A percentile compares a stretch with the other conserved stretches of the same genome.
Conservation (phyloP, 805 yeast genomes). For the Metschnikowia continentalis region DNA sequence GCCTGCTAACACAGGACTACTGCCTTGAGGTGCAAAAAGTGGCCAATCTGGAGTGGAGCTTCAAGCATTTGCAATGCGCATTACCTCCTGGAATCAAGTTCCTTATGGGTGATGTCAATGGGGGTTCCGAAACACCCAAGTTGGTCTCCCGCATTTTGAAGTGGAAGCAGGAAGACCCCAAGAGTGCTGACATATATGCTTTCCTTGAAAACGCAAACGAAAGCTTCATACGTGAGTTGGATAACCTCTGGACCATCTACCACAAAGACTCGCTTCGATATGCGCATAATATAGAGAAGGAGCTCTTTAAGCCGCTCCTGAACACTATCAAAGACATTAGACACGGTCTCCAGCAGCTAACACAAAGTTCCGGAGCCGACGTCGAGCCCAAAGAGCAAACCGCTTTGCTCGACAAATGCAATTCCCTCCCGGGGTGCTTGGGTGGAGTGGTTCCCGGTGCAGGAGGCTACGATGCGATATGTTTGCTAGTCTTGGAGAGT, state of each 20-base stretch:
- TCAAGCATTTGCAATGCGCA: conserved; percentile 48
- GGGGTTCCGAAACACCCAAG: conserved; percentile 93
- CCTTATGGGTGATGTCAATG: conserved; percentile 89
- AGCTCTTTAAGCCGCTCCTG: conserved; percentile 29
- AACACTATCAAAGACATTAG: conserved; percentile 51
- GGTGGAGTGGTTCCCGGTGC: conserved; percentile 99
- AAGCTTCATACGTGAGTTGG: conserved; percentile 48
- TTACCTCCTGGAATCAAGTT: conserved; percentile 68
- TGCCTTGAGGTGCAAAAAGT: conserved; percentile 25
- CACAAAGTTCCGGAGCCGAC: conserved; percentile 70
- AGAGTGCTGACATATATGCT: conserved; percentile 50
- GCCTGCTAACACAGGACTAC: conserved; percentile 12
- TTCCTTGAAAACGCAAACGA: conserved; percentile 57
- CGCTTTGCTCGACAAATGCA: conserved; percentile 49
- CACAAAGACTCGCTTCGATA: conserved; percentile 34
- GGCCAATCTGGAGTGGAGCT: conserved; percentile 57
- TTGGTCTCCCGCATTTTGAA: conserved; percentile 68
- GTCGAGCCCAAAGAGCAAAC: conserved; percentile 85
- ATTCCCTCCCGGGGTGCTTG: conserved; percentile 63
- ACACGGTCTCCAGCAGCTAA: conserved; percentile 51
- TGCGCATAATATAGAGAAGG: conserved; percentile 2
- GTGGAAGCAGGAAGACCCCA: conserved; percentile 60
- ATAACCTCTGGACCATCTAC: conserved; percentile 33
- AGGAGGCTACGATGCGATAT: conserved; percentile 93
- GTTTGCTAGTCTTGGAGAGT: conserved; percentile 55